phyloP scores from a whole-genome alignment of 257 asterid species.

The Mitragyna speciosa region DNA sequence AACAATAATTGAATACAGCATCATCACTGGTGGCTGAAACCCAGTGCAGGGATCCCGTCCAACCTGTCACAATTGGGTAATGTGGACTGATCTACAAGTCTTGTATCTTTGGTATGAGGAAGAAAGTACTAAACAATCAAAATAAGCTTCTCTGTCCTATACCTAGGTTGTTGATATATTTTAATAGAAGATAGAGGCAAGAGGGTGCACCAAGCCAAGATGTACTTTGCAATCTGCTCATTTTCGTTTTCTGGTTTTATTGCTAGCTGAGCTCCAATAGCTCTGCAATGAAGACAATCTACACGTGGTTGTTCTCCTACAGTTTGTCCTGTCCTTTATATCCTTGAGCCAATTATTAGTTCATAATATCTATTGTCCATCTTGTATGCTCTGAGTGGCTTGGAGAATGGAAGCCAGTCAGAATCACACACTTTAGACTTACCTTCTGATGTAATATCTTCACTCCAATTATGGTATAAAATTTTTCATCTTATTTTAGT shows the following conservation, averaged over 20 bases:
- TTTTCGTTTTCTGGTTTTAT: neutral
- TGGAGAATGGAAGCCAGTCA: neutral
- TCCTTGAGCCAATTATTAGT: too few species aligned
- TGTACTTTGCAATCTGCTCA: too few species aligned
- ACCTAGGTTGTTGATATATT: too few species aligned
- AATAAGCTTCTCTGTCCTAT: too few species aligned
- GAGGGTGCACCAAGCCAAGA: too few species aligned
- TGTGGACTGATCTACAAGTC: neutral
- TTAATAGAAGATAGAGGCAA: too few species aligned
- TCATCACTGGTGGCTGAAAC: neutral
- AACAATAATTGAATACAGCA: neutral
- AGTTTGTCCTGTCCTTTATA: too few species aligned
- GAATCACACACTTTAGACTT: neutral
- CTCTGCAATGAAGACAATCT: neutral
- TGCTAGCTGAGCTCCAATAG: neutral
- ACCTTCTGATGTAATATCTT: neutral
- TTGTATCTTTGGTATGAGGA: too few species aligned
- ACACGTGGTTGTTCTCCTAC: neutral
- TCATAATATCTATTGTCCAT: neutral
- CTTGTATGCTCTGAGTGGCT: neutral
- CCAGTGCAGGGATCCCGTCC: neutral
- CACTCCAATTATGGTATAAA: neutral
- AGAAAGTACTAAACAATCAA: too few species aligned
- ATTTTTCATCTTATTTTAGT: neutral
- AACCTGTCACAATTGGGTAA: neutral